Conservation (phyloP, 441 rosid species). For the Melastoma candidum region DNA sequence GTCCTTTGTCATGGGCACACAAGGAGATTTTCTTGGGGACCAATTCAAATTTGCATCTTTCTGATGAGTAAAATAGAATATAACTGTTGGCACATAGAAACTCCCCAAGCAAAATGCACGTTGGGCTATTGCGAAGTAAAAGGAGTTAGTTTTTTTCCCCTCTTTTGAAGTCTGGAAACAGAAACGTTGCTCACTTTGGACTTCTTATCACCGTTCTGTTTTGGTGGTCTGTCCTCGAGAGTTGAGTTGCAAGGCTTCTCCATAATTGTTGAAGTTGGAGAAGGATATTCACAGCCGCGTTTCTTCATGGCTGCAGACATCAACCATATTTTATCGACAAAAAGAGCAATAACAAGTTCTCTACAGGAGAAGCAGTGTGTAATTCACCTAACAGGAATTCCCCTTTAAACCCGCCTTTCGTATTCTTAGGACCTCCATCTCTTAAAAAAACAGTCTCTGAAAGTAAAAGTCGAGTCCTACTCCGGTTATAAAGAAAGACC, state of each 20-base stretch:
- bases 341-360: slow-evolving; percentile 4
- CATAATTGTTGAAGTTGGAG: slow-evolving; percentile 40
- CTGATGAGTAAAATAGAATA: slow-evolving; percentile 16
- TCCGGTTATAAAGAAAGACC: too few species aligned
- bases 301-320: slow-evolving; percentile 72
- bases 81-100: too few species aligned
- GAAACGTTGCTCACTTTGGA: slow-evolving; percentile 31
- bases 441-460: too few species aligned
- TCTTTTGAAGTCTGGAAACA: too few species aligned
- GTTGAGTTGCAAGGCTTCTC: slow-evolving; percentile 38
- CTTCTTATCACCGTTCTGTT: slow-evolving; percentile 36
- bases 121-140: too few species aligned
- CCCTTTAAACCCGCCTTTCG: too few species aligned
- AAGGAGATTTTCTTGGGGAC: slow-evolving; percentile 22
- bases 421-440: too few species aligned
- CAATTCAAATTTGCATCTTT: slow-evolving; percentile 30
- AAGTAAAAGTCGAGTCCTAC: too few species aligned
- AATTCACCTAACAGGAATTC: too few species aligned
- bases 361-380: too few species aligned
- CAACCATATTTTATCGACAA: slow-evolving; percentile 16
- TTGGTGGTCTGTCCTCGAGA: slow-evolving; percentile 29
- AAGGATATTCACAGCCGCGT: slow-evolving; percentile 45
- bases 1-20: slow-evolving; percentile 74
- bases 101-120: too few species aligned
- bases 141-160: too few species aligned